Evolutionary conservation across 2,329 filamentous ascomycete species (phyloP).

Genomic region (Tympanopsis confertula): DNA sequence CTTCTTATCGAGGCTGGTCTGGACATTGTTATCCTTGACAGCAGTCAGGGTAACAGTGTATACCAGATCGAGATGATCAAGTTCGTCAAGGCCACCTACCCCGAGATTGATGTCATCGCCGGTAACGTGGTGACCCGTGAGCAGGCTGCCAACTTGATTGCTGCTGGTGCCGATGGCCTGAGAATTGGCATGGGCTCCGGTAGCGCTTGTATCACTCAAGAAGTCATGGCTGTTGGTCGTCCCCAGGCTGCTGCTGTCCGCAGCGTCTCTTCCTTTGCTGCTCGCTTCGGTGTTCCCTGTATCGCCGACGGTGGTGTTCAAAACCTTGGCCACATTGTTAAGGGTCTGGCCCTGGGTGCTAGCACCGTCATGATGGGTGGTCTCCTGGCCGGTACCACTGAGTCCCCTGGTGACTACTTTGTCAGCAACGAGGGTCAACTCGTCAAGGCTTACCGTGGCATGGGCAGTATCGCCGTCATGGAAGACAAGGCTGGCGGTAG

Average conservation of each 20-base stretch:
- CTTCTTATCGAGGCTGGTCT: conserved; percentile 88
- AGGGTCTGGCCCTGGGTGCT: conserved; percentile 87
- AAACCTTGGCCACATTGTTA: conserved; percentile 98
- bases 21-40: conserved; percentile 90
- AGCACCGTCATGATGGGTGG: conserved; percentile 99
- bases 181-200: conserved; percentile 98
- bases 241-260: conserved; percentile 90
- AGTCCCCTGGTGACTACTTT: conserved; percentile 93
- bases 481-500: conserved; percentile 92
- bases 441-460: conserved; percentile 97
- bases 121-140: conserved; percentile 97
- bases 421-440: conserved; percentile 94
- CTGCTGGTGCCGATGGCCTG: conserved; percentile 86
- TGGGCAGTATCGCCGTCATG: conserved; percentile 99
- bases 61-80: conserved; percentile 98
- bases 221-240: conserved; percentile 97
- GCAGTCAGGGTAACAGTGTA: conserved; percentile 94
- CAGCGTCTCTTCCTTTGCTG: conserved; percentile 79
- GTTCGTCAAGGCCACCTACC: conserved; percentile 81
- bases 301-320: conserved; percentile 97
- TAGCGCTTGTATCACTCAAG: conserved; percentile 96
- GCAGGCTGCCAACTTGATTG: conserved; percentile 84
- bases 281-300: conserved; percentile 88
- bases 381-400: conserved; percentile 88
- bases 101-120: conserved; percentile 83